A percentile compares a stretch with the other conserved stretches of the same genome.
These are phyloP conservation scores for Mallotus japonicus DNA, from an alignment of 441 rosid species.

Conservation along the genomic window DNA sequence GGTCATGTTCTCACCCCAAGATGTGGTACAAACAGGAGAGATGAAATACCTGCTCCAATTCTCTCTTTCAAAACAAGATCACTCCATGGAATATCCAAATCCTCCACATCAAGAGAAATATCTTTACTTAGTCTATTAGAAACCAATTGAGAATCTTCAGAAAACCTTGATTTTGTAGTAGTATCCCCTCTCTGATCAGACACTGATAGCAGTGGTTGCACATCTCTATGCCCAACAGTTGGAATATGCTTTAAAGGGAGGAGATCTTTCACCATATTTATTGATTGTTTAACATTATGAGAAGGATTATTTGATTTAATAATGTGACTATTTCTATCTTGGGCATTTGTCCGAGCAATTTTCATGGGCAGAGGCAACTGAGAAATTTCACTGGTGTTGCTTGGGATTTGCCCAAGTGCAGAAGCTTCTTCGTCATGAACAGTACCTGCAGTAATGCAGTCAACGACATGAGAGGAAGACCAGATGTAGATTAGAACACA, in stretches of 20 bases:
- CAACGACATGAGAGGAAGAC: slow-evolving; percentile 8
- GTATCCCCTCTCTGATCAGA: slow-evolving; percentile 35
- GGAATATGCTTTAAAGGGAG: slow-evolving; percentile 40
- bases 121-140: slow-evolving; percentile 49
- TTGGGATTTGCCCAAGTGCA: slow-evolving; percentile 40
- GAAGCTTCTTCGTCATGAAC: slow-evolving; percentile 37
- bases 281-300: slow-evolving; percentile 39
- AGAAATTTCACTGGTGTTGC: slow-evolving; percentile 40
- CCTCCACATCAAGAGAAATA: slow-evolving; percentile 70
- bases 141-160: slow-evolving; percentile 40
- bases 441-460: slow-evolving; percentile 32
- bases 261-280: slow-evolving; percentile 43
- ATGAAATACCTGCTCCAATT: slow-evolving; percentile 88
- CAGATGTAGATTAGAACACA: neutral
- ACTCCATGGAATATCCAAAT: slow-evolving; percentile 85
- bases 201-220: slow-evolving; percentile 27
- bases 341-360: slow-evolving; percentile 33
- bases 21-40: slow-evolving; percentile 5
- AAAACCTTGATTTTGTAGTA: slow-evolving; percentile 37
- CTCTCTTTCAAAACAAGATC: slow-evolving; percentile 87
- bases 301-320: slow-evolving; percentile 37
- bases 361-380: slow-evolving; percentile 38
- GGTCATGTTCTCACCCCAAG: slow-evolving; percentile 3
- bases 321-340: slow-evolving; percentile 42
- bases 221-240: slow-evolving; percentile 38